phyloP scores from a whole-genome alignment of 2,329 filamentous ascomycete species.

The Teratosphaeria zuluensis region DNA sequence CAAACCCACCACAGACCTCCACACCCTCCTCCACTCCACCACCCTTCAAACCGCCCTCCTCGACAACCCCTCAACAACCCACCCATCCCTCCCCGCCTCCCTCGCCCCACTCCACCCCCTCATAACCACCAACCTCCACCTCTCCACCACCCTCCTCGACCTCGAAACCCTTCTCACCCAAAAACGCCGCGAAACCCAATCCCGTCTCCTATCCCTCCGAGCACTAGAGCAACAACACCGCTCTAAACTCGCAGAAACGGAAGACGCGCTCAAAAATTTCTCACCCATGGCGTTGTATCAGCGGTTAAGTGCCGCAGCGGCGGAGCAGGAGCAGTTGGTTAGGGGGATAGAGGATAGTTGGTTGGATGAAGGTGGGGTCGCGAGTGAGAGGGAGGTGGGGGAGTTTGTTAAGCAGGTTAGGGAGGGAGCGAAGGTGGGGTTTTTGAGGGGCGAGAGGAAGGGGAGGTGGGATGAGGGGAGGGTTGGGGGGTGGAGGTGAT shows the following conservation, averaged over 20 bases:
- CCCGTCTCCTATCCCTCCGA: conserved; percentile 71
- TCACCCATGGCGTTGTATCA: conserved; percentile 81
- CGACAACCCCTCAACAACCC: conserved; percentile 8
- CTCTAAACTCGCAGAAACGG: conserved; percentile 80
- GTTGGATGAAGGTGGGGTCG: conserved; percentile 54
- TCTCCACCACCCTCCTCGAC: conserved; percentile 10
- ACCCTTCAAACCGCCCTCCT: conserved; percentile 41
- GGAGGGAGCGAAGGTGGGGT: conserved; percentile 68
- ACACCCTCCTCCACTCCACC: conserved; percentile 45
- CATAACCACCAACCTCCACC: conserved; percentile 4
- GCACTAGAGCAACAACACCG: conserved; percentile 89
- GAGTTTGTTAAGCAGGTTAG: conserved; percentile 79
- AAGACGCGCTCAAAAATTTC: conserved; percentile 72
- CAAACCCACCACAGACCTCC: conserved; percentile 62
- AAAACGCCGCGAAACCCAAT: conserved; percentile 63
- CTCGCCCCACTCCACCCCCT: conserved; percentile 35
- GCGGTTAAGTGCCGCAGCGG: conserved; percentile 62
- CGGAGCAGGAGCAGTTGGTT: conserved; percentile 75
- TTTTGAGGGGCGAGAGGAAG: conserved; percentile 75
- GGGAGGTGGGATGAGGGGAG: conserved; percentile 92
- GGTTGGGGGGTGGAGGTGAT: conserved; percentile 84
- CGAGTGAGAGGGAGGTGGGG: conserved; percentile 68
- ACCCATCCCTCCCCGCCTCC: background rate
- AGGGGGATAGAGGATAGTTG: conserved; percentile 87
- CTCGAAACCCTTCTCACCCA: conserved; percentile 44